Percentiles rank a stretch among this genome's conserved stretches.
Evolutionary conservation across 1,139 yeast species (phyloP).

Genomic region (Candida tetrigidarum): DNA sequence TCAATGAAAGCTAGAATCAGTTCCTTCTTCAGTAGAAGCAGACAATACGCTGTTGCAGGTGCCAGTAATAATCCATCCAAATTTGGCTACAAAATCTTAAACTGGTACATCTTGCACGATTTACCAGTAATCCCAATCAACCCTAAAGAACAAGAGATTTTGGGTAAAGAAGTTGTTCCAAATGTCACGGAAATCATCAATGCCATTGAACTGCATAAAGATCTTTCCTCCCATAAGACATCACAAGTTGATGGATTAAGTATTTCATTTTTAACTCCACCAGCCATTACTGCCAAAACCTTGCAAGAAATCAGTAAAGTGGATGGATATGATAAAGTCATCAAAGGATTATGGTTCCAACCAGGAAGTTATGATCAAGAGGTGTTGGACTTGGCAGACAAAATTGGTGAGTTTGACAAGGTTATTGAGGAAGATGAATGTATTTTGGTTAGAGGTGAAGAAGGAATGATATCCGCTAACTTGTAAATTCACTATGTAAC

Average conservation of each 20-base stretch:
- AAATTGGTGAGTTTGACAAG: constrained; percentile 44
- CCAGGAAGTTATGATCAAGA: constrained; percentile 72
- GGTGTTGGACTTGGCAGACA: constrained; percentile 48
- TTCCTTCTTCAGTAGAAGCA: constrained; percentile 53
- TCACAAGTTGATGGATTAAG: constrained; percentile 47
- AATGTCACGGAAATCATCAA: constrained; percentile 39
- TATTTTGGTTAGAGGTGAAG: constrained; percentile 70
- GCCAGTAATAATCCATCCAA: constrained; percentile 69
- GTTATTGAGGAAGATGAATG: constrained; percentile 68
- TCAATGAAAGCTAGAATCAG: constrained; percentile 44
- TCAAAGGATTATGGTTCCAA: constrained; percentile 79
- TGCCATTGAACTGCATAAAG: constrained; percentile 26
- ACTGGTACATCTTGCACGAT: constrained; percentile 65
- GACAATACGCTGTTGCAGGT: constrained; percentile 73
- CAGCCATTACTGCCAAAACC: constrained; percentile 54
- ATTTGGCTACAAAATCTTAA: constrained; percentile 71
- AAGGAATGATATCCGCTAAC: constrained; percentile 45
- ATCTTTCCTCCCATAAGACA: constrained; percentile 31
- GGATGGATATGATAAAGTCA: constrained; percentile 31
- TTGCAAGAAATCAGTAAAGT: constrained; percentile 44
- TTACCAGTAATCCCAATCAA: constrained; percentile 73
- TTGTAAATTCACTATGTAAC: constrained; percentile 17
- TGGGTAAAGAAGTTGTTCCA: constrained; percentile 45
- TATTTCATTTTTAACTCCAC: constrained; percentile 76
- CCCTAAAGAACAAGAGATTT: constrained; percentile 53